Evolutionary conservation across 805 yeast species (phyloP).

Genomic region (Hanseniaspora vineae): DNA sequence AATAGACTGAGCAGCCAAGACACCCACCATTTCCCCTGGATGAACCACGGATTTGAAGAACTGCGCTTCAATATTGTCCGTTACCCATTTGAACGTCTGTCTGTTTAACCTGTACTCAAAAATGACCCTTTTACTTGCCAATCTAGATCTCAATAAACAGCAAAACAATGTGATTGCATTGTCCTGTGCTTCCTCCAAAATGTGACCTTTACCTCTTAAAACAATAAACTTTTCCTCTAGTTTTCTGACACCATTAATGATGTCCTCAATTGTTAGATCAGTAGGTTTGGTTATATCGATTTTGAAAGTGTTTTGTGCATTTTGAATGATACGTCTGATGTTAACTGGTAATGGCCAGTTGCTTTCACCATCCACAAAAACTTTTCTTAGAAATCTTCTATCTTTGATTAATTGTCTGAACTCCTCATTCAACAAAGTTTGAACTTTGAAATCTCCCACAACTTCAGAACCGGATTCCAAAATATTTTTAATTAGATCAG

Average conservation of each 20-base stretch:
- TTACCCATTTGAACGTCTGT: conserved; percentile 88
- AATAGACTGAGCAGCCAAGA: conserved; percentile 92
- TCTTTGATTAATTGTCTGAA: conserved; percentile 66
- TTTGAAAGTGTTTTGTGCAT: conserved; percentile 94
- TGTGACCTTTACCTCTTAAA: conserved; percentile 65
- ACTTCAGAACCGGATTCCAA: conserved; percentile 87
- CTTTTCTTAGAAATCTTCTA: conserved; percentile 66
- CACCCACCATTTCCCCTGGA: conserved; percentile 99
- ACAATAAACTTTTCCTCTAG: conserved; percentile 59
- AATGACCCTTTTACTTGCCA: conserved; percentile 80
- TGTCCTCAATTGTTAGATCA: conserved; percentile 74
- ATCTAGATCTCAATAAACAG: conserved; percentile 82
- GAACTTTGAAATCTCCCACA: conserved; percentile 77
- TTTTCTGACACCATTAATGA: conserved; percentile 57
- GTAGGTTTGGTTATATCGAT: conserved; percentile 83
- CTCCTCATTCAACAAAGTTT: conserved; percentile 70
- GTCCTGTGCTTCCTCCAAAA: conserved; percentile 74
- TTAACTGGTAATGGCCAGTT: conserved; percentile 98
- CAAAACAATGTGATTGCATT: conserved; percentile 87
- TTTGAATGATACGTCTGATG: conserved; percentile 89
- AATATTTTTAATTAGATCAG: conserved; percentile 53
- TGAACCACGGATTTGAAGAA: conserved; percentile 85
- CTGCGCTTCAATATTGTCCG: conserved; percentile 89
- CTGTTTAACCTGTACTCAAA: conserved; percentile 80
- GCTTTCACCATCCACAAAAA: conserved; percentile 87